A percentile compares a stretch with the other conserved stretches of the same genome.
These are phyloP conservation scores for Neopestalotiopsis clavispora DNA, from an alignment of 2,329 filamentous ascomycete species.

Conservation along the genomic window DNA sequence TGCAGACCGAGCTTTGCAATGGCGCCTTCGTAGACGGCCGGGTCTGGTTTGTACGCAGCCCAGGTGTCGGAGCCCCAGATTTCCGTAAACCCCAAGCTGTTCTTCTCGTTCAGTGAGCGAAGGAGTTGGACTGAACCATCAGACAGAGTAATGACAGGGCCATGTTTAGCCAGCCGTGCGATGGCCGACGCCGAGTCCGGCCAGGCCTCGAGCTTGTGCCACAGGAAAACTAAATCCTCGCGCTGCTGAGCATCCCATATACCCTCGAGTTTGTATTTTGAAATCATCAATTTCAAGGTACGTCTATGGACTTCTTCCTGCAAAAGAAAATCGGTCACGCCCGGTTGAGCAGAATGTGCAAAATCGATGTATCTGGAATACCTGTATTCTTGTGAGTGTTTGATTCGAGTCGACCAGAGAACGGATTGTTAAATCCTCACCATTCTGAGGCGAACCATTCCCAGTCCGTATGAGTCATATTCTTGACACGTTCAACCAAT, in stretches of 20 bases:
- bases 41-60: slow-evolving; percentile 64
- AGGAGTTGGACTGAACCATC: slow-evolving; percentile 64
- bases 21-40: slow-evolving; percentile 61
- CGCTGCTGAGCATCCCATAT: slow-evolving; percentile 63
- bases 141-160: slow-evolving; percentile 59
- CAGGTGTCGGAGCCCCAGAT: slow-evolving; percentile 63
- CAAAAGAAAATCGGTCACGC: slow-evolving; percentile 48
- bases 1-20: slow-evolving; percentile 52
- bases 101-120: slow-evolving; percentile 53
- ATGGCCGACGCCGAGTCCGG: slow-evolving; percentile 55
- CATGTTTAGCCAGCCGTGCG: slow-evolving; percentile 47
- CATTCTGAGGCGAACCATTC: slow-evolving; percentile 60
- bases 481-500: slow-evolving; percentile 43
- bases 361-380: slow-evolving; percentile 54
- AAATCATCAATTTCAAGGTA: slow-evolving; percentile 54
- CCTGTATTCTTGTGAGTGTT: neutral
- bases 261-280: slow-evolving; percentile 49
- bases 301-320: slow-evolving; percentile 64
- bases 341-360: slow-evolving; percentile 43
- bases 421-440: slow-evolving; percentile 40
- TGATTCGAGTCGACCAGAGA: neutral
- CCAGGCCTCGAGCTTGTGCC: slow-evolving; percentile 66
- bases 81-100: slow-evolving; percentile 55
- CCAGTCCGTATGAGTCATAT: slow-evolving; percentile 57
- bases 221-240: slow-evolving; percentile 57